Evolutionary conservation across 345 rosid genomes (phyloP).

Genomic region (Isatis tinctoria): DNA sequence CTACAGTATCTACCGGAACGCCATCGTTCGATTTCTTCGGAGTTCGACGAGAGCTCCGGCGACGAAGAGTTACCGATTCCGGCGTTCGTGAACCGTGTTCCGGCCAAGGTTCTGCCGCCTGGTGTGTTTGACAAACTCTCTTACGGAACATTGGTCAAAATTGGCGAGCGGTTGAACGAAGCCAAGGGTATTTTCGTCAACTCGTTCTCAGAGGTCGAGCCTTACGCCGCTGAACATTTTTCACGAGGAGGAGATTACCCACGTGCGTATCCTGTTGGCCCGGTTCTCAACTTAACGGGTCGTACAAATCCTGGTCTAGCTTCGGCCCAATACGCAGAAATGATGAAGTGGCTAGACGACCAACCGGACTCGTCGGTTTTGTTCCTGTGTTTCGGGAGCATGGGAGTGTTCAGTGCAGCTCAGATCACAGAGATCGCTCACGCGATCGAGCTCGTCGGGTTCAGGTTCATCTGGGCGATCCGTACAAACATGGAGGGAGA

Average conservation of each 20-base stretch:
- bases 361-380: constrained; percentile 50
- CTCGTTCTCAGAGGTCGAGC: constrained; percentile 40
- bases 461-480: constrained; percentile 45
- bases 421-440: constrained; percentile 49
- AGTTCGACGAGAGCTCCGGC: constrained; percentile 7
- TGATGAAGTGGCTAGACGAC: constrained; percentile 43
- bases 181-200: constrained; percentile 44
- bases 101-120: constrained; percentile 36
- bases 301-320: background rate
- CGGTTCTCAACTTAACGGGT: constrained; percentile 37
- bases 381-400: constrained; percentile 67
- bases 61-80: constrained; percentile 30
- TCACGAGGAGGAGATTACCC: constrained; percentile 2
- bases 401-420: constrained; percentile 43
- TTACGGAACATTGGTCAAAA: background rate
- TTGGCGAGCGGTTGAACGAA: constrained; percentile 9
- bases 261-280: constrained; percentile 45
- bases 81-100: constrained; percentile 29
- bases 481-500: constrained; percentile 25
- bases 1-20: constrained; percentile 23
- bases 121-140: constrained; percentile 7
- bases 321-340: constrained; percentile 3
- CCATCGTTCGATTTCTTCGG: background rate
- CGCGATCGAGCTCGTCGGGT: constrained; percentile 43
- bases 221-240: constrained; percentile 17